These are phyloP conservation scores for Xylariomycetidae sp. DNA, from an alignment of 2,329 filamentous ascomycete species.

Conservation along the genomic window DNA sequence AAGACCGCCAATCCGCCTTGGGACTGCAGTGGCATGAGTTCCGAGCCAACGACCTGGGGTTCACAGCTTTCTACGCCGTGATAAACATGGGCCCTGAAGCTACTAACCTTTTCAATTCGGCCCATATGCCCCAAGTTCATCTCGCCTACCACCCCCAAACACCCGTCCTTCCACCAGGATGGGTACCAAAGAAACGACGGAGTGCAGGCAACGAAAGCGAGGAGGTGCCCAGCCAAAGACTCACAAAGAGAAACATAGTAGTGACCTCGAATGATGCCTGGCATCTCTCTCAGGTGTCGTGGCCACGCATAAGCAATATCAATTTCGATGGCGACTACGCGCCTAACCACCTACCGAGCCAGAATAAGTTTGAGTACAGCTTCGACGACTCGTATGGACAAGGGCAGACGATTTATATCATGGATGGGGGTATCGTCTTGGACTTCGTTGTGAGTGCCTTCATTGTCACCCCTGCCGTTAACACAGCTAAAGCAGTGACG, in stretches of 20 bases:
- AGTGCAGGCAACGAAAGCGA: too few relatives aligned
- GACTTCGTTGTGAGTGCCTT: not conserved
- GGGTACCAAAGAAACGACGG: not conserved
- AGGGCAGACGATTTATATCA: slow-evolving; percentile 2
- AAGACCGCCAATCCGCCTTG: not conserved
- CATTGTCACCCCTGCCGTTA: not conserved
- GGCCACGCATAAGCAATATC: not conserved
- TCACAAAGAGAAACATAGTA: too few relatives aligned
- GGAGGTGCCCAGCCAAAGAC: too few relatives aligned
- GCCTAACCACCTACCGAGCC: not conserved
- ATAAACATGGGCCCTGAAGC: slow-evolving; percentile 2
- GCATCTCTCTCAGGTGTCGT: slow-evolving; percentile 1
- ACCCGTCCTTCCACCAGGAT: not conserved
- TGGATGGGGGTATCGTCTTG: not conserved
- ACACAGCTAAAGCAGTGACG: too few relatives aligned
- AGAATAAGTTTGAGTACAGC: not conserved
- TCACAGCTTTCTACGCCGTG: slow-evolving; percentile 2
- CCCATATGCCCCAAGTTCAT: not conserved
- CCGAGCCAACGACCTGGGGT: slow-evolving; percentile 1
- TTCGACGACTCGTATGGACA: slow-evolving; percentile 1
- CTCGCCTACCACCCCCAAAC: slow-evolving; percentile 1
- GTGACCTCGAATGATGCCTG: too few relatives aligned
- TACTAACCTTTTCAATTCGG: slow-evolving; percentile 1
- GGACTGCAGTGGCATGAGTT: not conserved
- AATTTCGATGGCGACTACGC: not conserved